These are phyloP conservation scores for Myochromella boudieri DNA, from an alignment of 768 basidiomycete genomes.

Conservation along the genomic window DNA sequence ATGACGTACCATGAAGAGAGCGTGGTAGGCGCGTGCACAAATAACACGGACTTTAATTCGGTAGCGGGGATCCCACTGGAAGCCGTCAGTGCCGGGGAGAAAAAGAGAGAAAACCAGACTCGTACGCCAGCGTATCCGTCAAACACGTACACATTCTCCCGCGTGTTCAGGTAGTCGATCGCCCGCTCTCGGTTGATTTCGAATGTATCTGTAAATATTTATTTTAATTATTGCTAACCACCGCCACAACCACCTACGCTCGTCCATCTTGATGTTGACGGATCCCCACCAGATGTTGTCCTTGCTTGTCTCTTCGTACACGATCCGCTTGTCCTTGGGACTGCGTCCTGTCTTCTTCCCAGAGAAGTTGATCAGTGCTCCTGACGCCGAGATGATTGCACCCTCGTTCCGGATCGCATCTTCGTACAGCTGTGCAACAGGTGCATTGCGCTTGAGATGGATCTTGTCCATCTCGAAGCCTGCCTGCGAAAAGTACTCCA, in stretches of 20 bases:
- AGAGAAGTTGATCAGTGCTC: constrained; percentile 98
- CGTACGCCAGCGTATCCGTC: constrained; percentile 90
- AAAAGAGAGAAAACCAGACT: constrained; percentile 7
- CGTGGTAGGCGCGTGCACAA: constrained; percentile 97
- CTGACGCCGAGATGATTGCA: constrained; percentile 94
- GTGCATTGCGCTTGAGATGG: constrained; percentile 92
- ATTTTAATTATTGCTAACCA: too few relatives aligned
- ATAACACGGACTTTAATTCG: constrained; percentile 99
- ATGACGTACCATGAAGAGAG: constrained; percentile 89
- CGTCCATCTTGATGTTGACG: constrained; percentile 99
- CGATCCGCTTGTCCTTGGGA: constrained; percentile 99
- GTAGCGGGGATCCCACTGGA: constrained; percentile 96
- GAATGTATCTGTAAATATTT: constrained; percentile 90
- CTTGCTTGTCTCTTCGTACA: constrained; percentile 94
- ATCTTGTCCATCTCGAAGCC: constrained; percentile 99
- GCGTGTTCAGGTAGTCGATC: constrained; percentile 98
- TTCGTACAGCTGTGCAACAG: constrained; percentile 90
- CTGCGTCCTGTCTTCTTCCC: constrained; percentile 98
- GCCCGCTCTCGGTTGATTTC: constrained; percentile 99
- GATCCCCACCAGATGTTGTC: constrained; percentile 99
- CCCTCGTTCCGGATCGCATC: constrained; percentile 99
- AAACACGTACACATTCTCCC: constrained; percentile 97
- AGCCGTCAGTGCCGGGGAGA: constrained; percentile 11
- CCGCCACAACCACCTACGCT: constrained; percentile 61
- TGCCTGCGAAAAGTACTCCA: constrained; percentile 97